Evolutionary conservation across 2,329 filamentous ascomycete genomes (phyloP), one percentile per base, ranked within the genome.

Genomic region (Fusarium verrucosum): DNA sequence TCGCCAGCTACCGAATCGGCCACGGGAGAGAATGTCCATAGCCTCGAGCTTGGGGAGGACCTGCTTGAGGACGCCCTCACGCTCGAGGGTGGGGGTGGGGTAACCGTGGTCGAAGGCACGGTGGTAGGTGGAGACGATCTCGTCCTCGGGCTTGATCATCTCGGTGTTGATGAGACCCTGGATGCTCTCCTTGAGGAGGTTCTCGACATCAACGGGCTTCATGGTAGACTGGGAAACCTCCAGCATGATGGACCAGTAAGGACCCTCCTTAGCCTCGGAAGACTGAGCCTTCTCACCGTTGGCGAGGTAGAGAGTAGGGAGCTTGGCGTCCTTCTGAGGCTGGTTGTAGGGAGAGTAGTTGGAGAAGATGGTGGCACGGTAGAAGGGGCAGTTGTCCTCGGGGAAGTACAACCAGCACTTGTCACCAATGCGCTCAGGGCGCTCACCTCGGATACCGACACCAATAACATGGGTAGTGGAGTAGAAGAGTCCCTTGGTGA

Each of bases 351-450:
- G 95, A 20, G 95, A 98, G 87, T 99, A 99, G 87, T 99, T 99
- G 81, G 94, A 98, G 88, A 99, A 99, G 83, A 99, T 98, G 76
- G 95, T 99, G 75, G 95, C 95, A 72, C 95, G 92, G 86, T 99
- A 99, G 86, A 99, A 99, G 77, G 93, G 93, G 85, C 93, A 97
- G 86, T 99, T 90, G 79, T 97, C 91, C 80, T 99, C 95, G 65
- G 95, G 95, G 88, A 98, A 99, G 87, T 99, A 99, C 69, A 99
- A 85, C 94, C 95, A 99, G 89, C 95, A 99, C 87, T 98, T 99
- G 84, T 99, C 95, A 69, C 95, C 95, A 72, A 99, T 99, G 76
- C 92, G 91, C 79, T 97, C 93, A 35, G 95, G 95, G 70, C 95
- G 92, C 74, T 85, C 86, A 69, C 95, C 95, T 76, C 95, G 92